Conservation (phyloP, 2,329 filamentous ascomycete genomes). For the Orbilia blumenaviensis region DNA sequence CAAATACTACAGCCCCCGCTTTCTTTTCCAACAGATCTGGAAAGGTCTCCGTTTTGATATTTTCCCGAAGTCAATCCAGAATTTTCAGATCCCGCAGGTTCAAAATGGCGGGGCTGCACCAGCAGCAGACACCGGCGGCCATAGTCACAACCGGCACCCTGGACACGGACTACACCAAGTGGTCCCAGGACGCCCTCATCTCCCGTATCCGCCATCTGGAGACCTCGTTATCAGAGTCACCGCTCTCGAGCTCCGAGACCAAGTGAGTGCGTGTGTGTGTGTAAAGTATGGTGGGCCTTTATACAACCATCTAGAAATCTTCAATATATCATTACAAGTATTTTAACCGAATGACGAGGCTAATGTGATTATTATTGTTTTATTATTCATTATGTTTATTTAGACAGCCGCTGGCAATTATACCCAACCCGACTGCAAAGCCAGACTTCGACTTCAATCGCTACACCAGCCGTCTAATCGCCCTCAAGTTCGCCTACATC, state of each 20-base stretch:
- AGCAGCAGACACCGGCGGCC: no score
- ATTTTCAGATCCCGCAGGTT: neutral
- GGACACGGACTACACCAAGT: constrained; percentile 34
- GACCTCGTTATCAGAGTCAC: no score
- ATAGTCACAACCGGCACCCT: no score
- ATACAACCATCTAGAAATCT: neutral
- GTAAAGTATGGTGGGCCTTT: constrained; percentile 54
- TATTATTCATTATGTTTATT: no score
- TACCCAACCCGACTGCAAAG: constrained; percentile 13
- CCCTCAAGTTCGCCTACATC: constrained; percentile 91
- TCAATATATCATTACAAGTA: no score
- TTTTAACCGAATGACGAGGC: no score
- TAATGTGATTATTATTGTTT: no score
- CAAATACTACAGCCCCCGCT: neutral
- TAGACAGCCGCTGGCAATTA: neutral
- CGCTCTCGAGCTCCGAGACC: constrained; percentile 18
- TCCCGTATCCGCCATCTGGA: constrained; percentile 43
- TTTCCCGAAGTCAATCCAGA: neutral
- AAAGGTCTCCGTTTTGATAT: neutral
- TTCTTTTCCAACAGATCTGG: neutral
- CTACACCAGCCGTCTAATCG: constrained; percentile 84
- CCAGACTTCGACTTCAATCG: constrained; percentile 75
- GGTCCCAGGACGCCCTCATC: constrained; percentile 47
- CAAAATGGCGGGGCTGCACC: constrained; percentile 24
- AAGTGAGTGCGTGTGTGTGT: constrained; percentile 54